phyloP scores from a whole-genome alignment of 2,329 filamentous ascomycete species.

The Hymenoscyphus fraxineus region DNA sequence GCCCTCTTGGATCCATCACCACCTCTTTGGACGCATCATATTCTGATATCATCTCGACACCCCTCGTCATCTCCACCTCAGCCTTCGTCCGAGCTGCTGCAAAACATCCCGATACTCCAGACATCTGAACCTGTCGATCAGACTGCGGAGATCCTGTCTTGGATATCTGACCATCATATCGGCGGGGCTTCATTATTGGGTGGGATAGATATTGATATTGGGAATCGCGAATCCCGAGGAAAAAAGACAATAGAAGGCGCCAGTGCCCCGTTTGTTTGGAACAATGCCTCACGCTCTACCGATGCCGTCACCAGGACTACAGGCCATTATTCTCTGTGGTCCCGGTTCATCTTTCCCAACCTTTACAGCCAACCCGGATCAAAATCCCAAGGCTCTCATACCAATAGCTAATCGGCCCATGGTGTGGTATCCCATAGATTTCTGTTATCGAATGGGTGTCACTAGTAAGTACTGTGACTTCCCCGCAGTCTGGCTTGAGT shows the following conservation, averaged over 20 bases:
- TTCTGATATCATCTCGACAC: background rate
- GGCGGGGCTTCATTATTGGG: background rate
- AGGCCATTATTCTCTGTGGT: constrained; percentile 79
- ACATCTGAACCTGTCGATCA: background rate
- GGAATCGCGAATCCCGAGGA: background rate
- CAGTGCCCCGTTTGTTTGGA: background rate
- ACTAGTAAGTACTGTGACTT: constrained; percentile 52
- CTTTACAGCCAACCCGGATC: constrained; percentile 75
- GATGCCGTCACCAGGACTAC: constrained; percentile 71
- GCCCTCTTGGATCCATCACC: background rate
- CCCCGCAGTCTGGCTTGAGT: background rate
- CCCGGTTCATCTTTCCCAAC: constrained; percentile 79
- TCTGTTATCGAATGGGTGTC: constrained; percentile 77
- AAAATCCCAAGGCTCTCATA: constrained; percentile 76
- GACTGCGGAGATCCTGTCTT: constrained; percentile 1
- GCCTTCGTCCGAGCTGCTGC: background rate
- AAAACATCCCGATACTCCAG: constrained; percentile 1
- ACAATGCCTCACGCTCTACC: constrained; percentile 72
- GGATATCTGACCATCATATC: background rate
- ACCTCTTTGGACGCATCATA: background rate
- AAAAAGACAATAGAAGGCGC: constrained; percentile 1
- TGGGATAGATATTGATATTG: constrained; percentile 2
- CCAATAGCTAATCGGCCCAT: constrained; percentile 82
- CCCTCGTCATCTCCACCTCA: constrained; percentile 3
- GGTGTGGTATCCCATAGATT: constrained; percentile 87